These are phyloP conservation scores for Capronia epimyces DNA, from an alignment of 2,329 filamentous ascomycete genomes.

Conservation along the genomic window DNA sequence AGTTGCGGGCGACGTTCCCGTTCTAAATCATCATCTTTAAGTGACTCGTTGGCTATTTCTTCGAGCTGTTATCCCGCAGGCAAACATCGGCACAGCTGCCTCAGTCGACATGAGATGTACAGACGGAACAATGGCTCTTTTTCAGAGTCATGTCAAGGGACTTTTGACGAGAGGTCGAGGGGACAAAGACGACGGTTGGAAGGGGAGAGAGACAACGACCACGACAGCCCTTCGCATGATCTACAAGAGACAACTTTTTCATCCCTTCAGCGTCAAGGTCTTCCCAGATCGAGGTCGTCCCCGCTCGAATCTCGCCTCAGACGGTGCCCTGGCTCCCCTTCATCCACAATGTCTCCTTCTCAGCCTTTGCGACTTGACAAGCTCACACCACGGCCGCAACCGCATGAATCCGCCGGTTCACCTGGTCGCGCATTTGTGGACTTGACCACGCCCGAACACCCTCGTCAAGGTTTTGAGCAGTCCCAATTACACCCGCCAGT, in stretches of 20 bases:
- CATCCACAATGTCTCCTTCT: constrained; percentile 15
- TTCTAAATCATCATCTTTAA: constrained; percentile 12
- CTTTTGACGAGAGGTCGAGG: not conserved
- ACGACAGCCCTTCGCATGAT: not conserved
- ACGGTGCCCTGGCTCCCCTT: not conserved
- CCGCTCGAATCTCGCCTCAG: not conserved
- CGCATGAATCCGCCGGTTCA: not conserved
- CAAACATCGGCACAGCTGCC: too few species aligned
- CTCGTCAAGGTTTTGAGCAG: not conserved
- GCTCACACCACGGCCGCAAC: not conserved
- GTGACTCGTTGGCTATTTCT: not conserved
- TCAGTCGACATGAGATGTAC: too few species aligned
- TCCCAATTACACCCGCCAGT: not conserved
- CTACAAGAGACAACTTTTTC: not conserved
- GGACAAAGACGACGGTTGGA: not conserved
- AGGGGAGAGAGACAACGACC: not conserved
- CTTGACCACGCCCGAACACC: constrained; percentile 11
- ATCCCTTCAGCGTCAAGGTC: not conserved
- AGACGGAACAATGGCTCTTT: too few species aligned
- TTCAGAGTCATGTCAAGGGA: not conserved
- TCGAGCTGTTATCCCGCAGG: not conserved
- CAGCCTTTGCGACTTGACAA: not conserved
- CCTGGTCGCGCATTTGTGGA: not conserved
- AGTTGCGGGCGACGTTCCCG: constrained; percentile 2
- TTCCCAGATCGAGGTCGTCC: not conserved